Evolutionary conservation across 257 asterid species (phyloP).

Genomic region (Solanum dulcamara): DNA sequence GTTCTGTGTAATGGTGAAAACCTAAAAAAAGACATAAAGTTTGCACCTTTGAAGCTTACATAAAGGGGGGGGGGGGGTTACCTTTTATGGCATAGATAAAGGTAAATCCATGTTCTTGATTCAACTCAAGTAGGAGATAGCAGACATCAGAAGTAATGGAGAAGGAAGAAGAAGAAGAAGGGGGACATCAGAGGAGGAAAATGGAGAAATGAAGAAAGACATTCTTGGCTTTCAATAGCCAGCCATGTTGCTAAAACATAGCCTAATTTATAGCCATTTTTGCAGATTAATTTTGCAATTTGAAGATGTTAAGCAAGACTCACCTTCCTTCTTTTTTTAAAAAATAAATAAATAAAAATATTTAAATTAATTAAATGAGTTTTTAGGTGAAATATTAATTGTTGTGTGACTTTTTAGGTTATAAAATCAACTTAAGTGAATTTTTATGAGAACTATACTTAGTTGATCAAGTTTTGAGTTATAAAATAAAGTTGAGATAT

Average conservation of each 20-base stretch:
- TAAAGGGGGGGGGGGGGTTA: background rate
- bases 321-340: no score
- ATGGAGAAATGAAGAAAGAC: background rate
- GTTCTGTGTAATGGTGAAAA: background rate
- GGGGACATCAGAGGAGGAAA: background rate
- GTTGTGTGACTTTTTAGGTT: no score
- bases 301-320: background rate
- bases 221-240: slow-evolving; percentile 4
- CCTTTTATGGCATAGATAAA: slow-evolving; percentile 23
- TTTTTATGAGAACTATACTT: no score
- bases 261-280: slow-evolving; percentile 13
- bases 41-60: background rate
- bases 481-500: no score
- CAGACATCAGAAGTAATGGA: background rate
- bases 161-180: slow-evolving; percentile 1
- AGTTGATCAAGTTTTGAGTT: no score
- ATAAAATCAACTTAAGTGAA: no score
- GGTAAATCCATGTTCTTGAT: slow-evolving; percentile 19
- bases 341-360: no score
- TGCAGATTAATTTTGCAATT: background rate
- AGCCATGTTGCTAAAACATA: slow-evolving; percentile 33
- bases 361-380: background rate
- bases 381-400: no score
- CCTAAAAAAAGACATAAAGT: no score
- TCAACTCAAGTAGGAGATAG: slow-evolving; percentile 10